Base-by-base conservation (phyloP, 768 basidiomycete genomes). In the Suillus paluster region DNA sequence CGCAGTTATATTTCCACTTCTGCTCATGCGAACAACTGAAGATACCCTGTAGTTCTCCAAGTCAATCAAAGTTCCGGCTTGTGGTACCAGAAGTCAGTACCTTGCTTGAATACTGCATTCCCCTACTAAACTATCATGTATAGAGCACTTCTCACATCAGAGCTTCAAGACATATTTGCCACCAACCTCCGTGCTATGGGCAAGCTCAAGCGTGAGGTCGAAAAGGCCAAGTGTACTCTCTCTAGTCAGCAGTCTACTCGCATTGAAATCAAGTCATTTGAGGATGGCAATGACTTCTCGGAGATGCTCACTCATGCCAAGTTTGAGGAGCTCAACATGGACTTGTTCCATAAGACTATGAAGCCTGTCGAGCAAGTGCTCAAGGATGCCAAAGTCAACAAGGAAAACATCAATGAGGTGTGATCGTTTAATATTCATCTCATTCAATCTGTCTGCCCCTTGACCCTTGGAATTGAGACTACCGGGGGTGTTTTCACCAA, bases 311-410 rank as follows among this genome's bases (percentile, higher is more conserved):
- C 97, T 58, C 89, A 97, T 59, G 97, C 97, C 81, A 99, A 97
- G 80, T 99, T 99, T 74, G 97, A 99, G 78, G 96, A 99, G 77
- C 84, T 98, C 67, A 97, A 97, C 87, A 91, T 97, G 82, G 97
- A 99, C 71, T 87, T 99, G 57, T 99, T 99, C 92, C 86, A 96
- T 72, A 97, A 97, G 87, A 99, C 97, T 38, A 94, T 99, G 94
- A 96, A 96, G 83, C 97, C 97, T 65, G 97, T 99, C 64, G 96
- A 98, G 78, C 97, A 98, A 78, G 97, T 99, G 23, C 83, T 99
- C 70, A 97, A 97, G 88, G 97, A 99, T 72, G 92, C 97, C 66
- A 91, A 91, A 69, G 90, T 99, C 75, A 97, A 96, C 88, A 99
- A 99, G 86, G 97, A 98, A 70, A 91, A 95, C 66, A 80, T 99